Conservation (phyloP, 306 rosid species). For the Prosopis cineraria region DNA sequence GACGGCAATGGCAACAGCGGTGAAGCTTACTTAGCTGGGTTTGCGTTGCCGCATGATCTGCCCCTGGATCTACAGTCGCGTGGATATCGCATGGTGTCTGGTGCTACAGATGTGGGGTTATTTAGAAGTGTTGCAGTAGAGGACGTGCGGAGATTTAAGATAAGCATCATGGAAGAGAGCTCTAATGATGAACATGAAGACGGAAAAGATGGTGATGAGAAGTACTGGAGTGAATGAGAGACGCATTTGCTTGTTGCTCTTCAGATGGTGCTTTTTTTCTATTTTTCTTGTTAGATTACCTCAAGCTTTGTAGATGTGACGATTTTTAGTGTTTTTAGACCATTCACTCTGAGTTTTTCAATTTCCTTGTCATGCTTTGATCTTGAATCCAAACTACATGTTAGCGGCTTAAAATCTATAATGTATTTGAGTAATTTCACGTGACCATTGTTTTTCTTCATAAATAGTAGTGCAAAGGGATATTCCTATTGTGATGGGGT, state of each 20-base stretch:
- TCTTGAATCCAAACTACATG: slow-evolving; percentile 4
- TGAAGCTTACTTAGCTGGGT: slow-evolving; percentile 60
- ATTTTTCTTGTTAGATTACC: not conserved
- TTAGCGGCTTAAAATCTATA: not conserved
- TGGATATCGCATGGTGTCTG: slow-evolving; percentile 73
- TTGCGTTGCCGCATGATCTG: slow-evolving; percentile 61
- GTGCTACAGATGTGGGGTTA: slow-evolving; percentile 62
- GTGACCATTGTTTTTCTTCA: not conserved
- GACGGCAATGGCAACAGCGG: slow-evolving; percentile 28
- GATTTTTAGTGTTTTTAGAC: not conserved
- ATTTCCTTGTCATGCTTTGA: not conserved
- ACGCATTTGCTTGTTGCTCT: not conserved
- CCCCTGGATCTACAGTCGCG: slow-evolving; percentile 56
- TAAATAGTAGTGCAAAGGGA: not conserved
- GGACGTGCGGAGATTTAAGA: slow-evolving; percentile 64
- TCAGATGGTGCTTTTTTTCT: not conserved
- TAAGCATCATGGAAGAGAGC: slow-evolving; percentile 36
- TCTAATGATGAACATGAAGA: slow-evolving; percentile 47
- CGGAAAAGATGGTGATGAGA: slow-evolving; percentile 59
- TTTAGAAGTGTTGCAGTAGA: slow-evolving; percentile 64
- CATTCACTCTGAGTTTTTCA: not conserved
- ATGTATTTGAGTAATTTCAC: not conserved
- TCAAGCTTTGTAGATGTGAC: slow-evolving; percentile 26
- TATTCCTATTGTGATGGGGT: not conserved
- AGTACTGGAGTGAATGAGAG: slow-evolving; percentile 76